Evolutionary conservation across 805 yeast genomes (phyloP).

Genomic region (Yarrowia hollandica): DNA sequence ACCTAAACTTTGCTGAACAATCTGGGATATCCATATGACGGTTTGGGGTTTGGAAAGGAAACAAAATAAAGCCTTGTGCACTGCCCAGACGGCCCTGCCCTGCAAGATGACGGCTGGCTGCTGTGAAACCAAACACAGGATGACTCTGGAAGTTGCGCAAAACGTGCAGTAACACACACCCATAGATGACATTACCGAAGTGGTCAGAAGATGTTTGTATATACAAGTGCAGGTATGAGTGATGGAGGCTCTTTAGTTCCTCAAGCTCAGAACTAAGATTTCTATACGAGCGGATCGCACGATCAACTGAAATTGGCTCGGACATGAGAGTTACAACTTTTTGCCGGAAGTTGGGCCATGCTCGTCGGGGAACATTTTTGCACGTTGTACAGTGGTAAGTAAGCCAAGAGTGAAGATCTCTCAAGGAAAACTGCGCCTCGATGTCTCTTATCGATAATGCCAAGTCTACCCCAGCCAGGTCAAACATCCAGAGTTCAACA

Average conservation of each 20-base stretch:
- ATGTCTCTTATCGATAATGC: too few species aligned
- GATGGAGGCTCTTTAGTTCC: neutral
- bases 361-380: neutral
- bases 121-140: neutral
- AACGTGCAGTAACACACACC: too few species aligned
- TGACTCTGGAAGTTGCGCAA: too few species aligned
- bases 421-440: constrained; percentile 15
- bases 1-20: neutral
- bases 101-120: neutral
- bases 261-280: too few species aligned
- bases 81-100: neutral
- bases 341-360: neutral
- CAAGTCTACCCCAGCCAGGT: too few species aligned
- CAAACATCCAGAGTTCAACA: too few species aligned
- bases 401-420: too few species aligned
- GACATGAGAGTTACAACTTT: neutral
- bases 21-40: too few species aligned
- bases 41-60: neutral
- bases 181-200: too few species aligned
- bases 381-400: too few species aligned
- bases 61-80: neutral
- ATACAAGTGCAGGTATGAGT: too few species aligned
- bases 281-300: neutral
- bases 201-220: too few species aligned
- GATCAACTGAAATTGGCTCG: constrained; percentile 2